These are phyloP conservation scores for Arthonia radiata DNA, from an alignment of 495 filamentous ascomycete genomes.

Conservation along the genomic window DNA sequence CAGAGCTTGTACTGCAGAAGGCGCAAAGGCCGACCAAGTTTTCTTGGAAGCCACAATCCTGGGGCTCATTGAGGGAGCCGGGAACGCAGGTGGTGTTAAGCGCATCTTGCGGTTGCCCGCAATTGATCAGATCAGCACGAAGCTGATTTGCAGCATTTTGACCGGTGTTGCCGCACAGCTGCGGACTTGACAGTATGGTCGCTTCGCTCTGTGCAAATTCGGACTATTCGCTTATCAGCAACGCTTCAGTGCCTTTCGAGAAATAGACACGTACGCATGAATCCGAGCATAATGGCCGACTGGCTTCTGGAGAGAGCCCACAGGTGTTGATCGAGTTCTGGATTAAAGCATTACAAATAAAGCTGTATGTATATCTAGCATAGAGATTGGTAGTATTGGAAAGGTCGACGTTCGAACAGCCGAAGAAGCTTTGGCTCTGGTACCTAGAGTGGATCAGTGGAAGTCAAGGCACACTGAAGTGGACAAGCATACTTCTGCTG, in stretches of 20 bases:
- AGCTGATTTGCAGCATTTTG: conserved; percentile 48
- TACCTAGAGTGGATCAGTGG: conserved; percentile 6
- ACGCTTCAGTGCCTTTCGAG: conserved; percentile 6
- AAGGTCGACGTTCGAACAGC: conserved; percentile 54
- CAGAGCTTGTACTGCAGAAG: conserved; percentile 58
- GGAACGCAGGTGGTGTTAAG: conserved; percentile 50
- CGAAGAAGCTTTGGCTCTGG: conserved; percentile 39
- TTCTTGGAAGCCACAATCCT: conserved; percentile 64
- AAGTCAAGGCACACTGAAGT: conserved; percentile 1
- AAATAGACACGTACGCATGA: conserved; percentile 42
- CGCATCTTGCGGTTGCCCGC: conserved; percentile 55
- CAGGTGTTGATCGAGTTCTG: conserved; percentile 69
- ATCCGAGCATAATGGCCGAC: conserved; percentile 66
- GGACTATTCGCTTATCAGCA: conserved; percentile 27
- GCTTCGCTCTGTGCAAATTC: conserved; percentile 70
- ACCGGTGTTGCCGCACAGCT: conserved; percentile 40
- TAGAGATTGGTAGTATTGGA: conserved; percentile 68
- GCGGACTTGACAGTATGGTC: conserved; percentile 46
- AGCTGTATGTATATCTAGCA: conserved; percentile 76
- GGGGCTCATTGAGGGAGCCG: conserved; percentile 54
- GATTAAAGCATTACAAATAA: conserved; percentile 84
- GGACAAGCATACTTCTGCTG: conserved; percentile 37
- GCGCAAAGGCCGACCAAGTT: conserved; percentile 71
- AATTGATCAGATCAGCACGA: conserved; percentile 78
- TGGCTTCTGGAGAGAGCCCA: conserved; percentile 30